Conservation (phyloP, 2,329 filamentous ascomycete species). For the Trichoderma sp. region DNA sequence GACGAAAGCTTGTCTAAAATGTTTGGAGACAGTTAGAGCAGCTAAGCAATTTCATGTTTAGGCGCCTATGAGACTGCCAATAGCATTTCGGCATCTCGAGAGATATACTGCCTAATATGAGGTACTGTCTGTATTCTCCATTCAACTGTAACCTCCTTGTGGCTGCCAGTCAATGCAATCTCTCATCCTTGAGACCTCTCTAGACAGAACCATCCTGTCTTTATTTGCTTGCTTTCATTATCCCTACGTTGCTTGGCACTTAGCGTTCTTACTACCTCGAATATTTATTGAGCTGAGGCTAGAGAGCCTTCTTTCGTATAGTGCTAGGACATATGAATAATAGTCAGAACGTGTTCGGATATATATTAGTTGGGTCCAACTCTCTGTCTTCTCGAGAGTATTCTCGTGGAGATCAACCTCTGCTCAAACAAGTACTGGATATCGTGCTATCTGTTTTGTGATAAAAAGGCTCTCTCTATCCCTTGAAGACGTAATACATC, state of each 20-base stretch:
- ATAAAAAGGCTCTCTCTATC: neutral
- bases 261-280: neutral
- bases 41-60: neutral
- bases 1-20: neutral
- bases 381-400: neutral
- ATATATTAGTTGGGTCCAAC: neutral
- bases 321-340: neutral
- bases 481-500: neutral
- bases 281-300: accelerated
- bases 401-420: neutral
- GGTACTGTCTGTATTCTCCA: neutral
- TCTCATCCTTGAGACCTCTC: neutral
- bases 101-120: neutral
- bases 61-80: neutral
- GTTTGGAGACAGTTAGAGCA: neutral
- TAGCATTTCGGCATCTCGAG: neutral
- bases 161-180: too few species aligned
- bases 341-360: neutral
- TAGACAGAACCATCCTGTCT: neutral
- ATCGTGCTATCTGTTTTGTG: accelerated
- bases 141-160: neutral
- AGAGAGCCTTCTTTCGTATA: neutral
- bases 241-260: neutral
- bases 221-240: neutral
- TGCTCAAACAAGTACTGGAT: neutral